Conservation (phyloP, 2,329 filamentous ascomycete genomes). For the Tolypocladium album region DNA sequence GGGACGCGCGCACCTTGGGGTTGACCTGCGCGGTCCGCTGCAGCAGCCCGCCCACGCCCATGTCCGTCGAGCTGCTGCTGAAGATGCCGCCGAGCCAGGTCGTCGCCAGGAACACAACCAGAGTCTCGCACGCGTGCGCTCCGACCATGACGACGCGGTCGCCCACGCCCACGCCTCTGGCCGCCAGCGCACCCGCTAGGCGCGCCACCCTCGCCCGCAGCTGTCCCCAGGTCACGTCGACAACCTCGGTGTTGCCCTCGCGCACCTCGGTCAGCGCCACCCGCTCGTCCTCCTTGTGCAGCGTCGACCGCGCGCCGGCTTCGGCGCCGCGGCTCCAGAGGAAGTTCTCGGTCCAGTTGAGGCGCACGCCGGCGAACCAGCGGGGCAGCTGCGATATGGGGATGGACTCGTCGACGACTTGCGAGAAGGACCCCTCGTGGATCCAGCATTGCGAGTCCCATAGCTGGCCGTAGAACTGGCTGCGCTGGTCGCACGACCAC, state of each 20-base stretch:
- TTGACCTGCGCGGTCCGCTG: slow-evolving; percentile 65
- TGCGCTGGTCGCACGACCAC: slow-evolving; percentile 53
- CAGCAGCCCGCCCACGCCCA: slow-evolving; percentile 68
- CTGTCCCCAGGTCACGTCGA: slow-evolving; percentile 55
- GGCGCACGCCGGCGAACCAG: slow-evolving; percentile 65
- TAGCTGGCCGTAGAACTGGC: slow-evolving; percentile 54
- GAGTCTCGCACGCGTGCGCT: slow-evolving; percentile 64
- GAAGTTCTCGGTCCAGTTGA: slow-evolving; percentile 76
- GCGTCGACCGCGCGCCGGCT: slow-evolving; percentile 34
- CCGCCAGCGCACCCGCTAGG: slow-evolving; percentile 56
- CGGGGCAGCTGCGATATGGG: slow-evolving; percentile 61
- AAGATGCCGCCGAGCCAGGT: slow-evolving; percentile 66
- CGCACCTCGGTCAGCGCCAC: slow-evolving; percentile 64
- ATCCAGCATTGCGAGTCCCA: slow-evolving; percentile 52
- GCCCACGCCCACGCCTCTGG: slow-evolving; percentile 54
- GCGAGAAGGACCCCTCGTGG: slow-evolving; percentile 46
- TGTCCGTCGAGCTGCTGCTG: slow-evolving; percentile 68
- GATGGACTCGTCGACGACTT: slow-evolving; percentile 56
- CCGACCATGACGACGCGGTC: slow-evolving; percentile 69
- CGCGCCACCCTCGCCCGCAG: slow-evolving; percentile 47
- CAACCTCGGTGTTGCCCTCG: slow-evolving; percentile 48
- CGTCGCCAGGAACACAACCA: slow-evolving; percentile 59
- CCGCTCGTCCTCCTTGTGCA: slow-evolving; percentile 58
- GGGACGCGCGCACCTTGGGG: slow-evolving; percentile 39
- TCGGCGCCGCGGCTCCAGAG: slow-evolving; percentile 48